Evolutionary conservation across 805 yeast genomes (phyloP).

Genomic region (Pichia cabralensis): DNA sequence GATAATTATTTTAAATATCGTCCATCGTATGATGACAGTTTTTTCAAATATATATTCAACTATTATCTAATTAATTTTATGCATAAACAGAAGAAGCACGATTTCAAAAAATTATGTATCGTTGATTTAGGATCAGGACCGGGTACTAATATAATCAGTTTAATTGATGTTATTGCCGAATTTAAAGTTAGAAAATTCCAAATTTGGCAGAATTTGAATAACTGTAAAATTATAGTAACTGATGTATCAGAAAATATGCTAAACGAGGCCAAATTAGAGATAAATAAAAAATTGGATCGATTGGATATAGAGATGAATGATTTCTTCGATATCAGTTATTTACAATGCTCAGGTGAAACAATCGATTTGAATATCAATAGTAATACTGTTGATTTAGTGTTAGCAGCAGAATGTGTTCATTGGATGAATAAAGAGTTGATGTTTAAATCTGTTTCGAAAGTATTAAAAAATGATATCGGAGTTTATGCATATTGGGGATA

Average conservation of each 20-base stretch:
- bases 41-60: constrained; percentile 32
- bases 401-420: constrained; percentile 83
- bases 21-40: constrained; percentile 52
- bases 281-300: constrained; percentile 1
- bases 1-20: constrained; percentile 45
- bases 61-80: too few species aligned
- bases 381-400: constrained; percentile 44
- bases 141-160: constrained; percentile 39
- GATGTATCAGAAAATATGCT: constrained; percentile 42
- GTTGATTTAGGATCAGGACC: constrained; percentile 53
- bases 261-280: constrained; percentile 27
- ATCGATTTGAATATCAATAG: constrained; percentile 12
- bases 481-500: constrained; percentile 70
- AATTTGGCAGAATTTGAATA: too few species aligned
- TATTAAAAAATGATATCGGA: constrained; percentile 31
- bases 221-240: constrained; percentile 29
- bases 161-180: constrained; percentile 27
- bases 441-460: constrained; percentile 25
- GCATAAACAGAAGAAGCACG: too few species aligned
- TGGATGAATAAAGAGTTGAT: constrained; percentile 43
- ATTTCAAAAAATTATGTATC: constrained; percentile 9
- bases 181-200: not conserved
- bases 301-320: too few species aligned
- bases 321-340: constrained; percentile 5
- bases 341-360: constrained; percentile 17